Evolutionary conservation across 1,139 yeast species (phyloP).

Genomic region (Candida sp.): DNA sequence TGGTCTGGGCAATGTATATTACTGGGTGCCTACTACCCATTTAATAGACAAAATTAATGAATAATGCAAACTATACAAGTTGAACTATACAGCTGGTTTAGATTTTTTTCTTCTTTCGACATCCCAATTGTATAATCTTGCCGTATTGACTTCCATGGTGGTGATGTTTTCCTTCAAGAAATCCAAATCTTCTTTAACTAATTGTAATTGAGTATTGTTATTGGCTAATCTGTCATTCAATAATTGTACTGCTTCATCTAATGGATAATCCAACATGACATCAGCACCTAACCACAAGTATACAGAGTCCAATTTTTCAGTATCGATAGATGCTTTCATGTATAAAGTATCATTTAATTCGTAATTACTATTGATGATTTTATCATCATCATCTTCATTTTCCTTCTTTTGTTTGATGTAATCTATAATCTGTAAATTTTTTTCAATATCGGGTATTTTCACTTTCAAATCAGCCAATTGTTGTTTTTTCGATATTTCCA

Average conservation of each 20-base stretch:
- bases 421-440: constrained; percentile 71
- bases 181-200: constrained; percentile 81
- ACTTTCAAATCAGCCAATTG: constrained; percentile 63
- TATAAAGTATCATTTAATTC: constrained; percentile 91
- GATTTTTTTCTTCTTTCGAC: constrained; percentile 71
- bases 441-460: constrained; percentile 88
- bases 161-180: constrained; percentile 90
- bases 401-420: constrained; percentile 50
- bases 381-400: constrained; percentile 31
- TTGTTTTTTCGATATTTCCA: constrained; percentile 78
- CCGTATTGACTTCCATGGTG: constrained; percentile 97
- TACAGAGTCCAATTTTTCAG: constrained; percentile 48
- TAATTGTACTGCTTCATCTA: constrained; percentile 79
- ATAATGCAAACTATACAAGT: no score
- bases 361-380: constrained; percentile 64
- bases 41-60: no score
- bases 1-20: no score
- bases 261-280: constrained; percentile 93
- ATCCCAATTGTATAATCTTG: constrained; percentile 94
- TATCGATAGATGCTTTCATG: constrained; percentile 73
- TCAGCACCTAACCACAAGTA: constrained; percentile 97
- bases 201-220: constrained; percentile 56
- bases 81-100: neutral
- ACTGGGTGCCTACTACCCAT: no score
- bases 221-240: constrained; percentile 59